Conservation (phyloP, 176 grass and related monocot genomes). For the Triticum turgidum region DNA sequence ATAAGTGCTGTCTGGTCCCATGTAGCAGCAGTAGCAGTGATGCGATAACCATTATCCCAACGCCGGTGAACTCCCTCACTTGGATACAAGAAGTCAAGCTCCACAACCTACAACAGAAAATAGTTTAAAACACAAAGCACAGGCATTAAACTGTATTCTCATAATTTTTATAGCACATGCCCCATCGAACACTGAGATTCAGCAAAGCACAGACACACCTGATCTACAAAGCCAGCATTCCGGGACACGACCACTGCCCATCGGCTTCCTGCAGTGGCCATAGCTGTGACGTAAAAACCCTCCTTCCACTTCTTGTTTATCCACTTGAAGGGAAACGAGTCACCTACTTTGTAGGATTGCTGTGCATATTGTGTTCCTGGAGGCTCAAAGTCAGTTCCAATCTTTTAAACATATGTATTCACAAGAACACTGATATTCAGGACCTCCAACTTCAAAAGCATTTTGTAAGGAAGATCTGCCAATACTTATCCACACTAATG, state of each 20-base stretch:
- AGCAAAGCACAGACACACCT: slow-evolving; percentile 42
- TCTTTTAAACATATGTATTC: slow-evolving; percentile 22
- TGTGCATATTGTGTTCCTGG: slow-evolving; percentile 85
- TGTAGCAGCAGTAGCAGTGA: slow-evolving; percentile 83
- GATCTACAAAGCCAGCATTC: slow-evolving; percentile 83
- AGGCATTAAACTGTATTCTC: background rate
- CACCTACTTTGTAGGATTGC: slow-evolving; percentile 94
- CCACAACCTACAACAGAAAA: slow-evolving; percentile 67
- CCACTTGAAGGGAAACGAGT: slow-evolving; percentile 96
- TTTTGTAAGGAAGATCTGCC: background rate
- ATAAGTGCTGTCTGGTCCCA: slow-evolving; percentile 83
- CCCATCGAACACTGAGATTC: slow-evolving; percentile 4
- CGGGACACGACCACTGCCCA: slow-evolving; percentile 94
- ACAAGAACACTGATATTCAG: slow-evolving; percentile 17
- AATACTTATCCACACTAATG: background rate
- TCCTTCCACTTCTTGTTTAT: slow-evolving; percentile 99
- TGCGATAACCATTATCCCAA: slow-evolving; percentile 84
- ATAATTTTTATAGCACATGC: background rate
- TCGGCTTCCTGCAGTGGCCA: slow-evolving; percentile 80
- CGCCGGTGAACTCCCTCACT: slow-evolving; percentile 91
- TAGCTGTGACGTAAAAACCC: slow-evolving; percentile 82
- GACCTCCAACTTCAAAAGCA: slow-evolving; percentile 9
- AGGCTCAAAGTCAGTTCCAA: slow-evolving; percentile 36
- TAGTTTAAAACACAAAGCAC: slow-evolving; percentile 31
- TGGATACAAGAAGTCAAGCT: slow-evolving; percentile 97